A percentile compares a stretch with the other conserved stretches of the same genome.
Conservation (phyloP, 163 green algal genomes). For the Scenedesmus sp. region DNA sequence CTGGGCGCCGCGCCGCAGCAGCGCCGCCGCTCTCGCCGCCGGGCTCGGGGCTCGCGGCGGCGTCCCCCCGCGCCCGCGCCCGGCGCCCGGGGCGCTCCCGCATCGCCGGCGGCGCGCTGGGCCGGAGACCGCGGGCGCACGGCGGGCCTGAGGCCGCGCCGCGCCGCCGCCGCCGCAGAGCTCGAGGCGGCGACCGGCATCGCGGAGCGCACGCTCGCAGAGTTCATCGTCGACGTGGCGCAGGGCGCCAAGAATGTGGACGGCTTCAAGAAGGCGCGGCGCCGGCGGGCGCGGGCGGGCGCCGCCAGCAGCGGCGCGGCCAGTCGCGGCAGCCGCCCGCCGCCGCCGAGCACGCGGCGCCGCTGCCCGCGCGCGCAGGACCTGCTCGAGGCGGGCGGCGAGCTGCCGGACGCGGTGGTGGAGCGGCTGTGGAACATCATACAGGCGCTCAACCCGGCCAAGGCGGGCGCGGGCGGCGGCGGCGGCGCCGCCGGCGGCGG, state of each 20-base stretch:
- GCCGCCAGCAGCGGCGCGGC: not conserved
- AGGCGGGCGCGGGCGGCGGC: not conserved
- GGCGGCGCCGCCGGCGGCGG: constrained; percentile 13
- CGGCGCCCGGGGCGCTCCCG: no score
- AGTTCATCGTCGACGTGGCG: constrained; percentile 47
- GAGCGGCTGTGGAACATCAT: constrained; percentile 52
- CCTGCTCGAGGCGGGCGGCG: constrained; percentile 1
- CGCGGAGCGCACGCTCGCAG: constrained; percentile 39
- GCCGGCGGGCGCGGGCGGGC: not conserved
- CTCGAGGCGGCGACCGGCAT: constrained; percentile 38
- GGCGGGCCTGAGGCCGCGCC: no score
- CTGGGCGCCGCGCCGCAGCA: not conserved
- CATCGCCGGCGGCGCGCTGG: no score
- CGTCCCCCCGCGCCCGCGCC: not conserved
- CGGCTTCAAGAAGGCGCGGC: constrained; percentile 40
- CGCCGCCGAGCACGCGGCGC: no score
- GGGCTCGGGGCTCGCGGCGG: not conserved
- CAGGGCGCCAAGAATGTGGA: constrained; percentile 33
- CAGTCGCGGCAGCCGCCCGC: no score
- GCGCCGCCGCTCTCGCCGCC: not conserved
- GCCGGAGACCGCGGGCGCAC: no score
- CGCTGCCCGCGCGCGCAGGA: not conserved
- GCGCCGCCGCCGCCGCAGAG: constrained; percentile 14
- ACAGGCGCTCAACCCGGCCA: constrained; percentile 14
- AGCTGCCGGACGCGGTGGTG: constrained; percentile 38